These are phyloP conservation scores for Brassica rapa DNA, from an alignment of 345 rosid genomes.

Conservation along the genomic window DNA sequence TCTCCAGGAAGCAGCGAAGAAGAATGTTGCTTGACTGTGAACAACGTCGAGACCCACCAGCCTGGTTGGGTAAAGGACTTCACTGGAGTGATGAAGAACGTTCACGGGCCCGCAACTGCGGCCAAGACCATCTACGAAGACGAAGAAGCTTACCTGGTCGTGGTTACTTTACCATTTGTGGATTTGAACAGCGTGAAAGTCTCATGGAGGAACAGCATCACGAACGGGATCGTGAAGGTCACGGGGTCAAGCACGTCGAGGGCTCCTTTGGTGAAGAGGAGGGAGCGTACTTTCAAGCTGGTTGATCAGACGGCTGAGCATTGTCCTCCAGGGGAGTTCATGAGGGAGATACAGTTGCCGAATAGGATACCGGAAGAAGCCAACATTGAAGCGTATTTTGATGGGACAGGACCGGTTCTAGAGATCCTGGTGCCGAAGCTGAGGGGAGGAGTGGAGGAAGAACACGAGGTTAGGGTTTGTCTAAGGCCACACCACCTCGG, in stretches of 20 bases:
- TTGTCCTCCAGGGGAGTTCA: slow-evolving; percentile 95
- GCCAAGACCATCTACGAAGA: slow-evolving; percentile 94
- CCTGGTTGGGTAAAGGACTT: slow-evolving; percentile 70
- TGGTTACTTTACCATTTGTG: slow-evolving; percentile 85
- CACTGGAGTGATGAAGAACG: slow-evolving; percentile 79
- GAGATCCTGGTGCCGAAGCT: slow-evolving; percentile 91
- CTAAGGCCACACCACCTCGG: slow-evolving; percentile 64
- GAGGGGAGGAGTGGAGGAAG: slow-evolving; percentile 71
- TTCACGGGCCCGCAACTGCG: slow-evolving; percentile 85
- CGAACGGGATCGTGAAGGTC: slow-evolving; percentile 79
- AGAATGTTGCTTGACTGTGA: slow-evolving; percentile 56
- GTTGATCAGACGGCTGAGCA: slow-evolving; percentile 88
- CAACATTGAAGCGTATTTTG: slow-evolving; percentile 77
- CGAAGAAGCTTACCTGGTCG: slow-evolving; percentile 70
- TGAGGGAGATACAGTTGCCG: slow-evolving; percentile 84
- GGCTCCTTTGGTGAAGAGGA: slow-evolving; percentile 73
- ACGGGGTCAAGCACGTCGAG: slow-evolving; percentile 82
- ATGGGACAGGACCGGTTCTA: slow-evolving; percentile 77
- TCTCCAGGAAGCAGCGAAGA: slow-evolving; percentile 67
- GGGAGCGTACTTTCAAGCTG: slow-evolving; percentile 84
- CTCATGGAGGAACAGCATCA: slow-evolving; percentile 86
- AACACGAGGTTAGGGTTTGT: slow-evolving; percentile 92
- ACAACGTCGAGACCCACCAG: slow-evolving; percentile 57
- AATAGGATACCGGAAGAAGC: slow-evolving; percentile 95
- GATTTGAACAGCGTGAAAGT: slow-evolving; percentile 93